These are phyloP conservation scores for Kwoniella dejecticola DNA, from an alignment of 768 basidiomycete genomes.

Conservation along the genomic window DNA sequence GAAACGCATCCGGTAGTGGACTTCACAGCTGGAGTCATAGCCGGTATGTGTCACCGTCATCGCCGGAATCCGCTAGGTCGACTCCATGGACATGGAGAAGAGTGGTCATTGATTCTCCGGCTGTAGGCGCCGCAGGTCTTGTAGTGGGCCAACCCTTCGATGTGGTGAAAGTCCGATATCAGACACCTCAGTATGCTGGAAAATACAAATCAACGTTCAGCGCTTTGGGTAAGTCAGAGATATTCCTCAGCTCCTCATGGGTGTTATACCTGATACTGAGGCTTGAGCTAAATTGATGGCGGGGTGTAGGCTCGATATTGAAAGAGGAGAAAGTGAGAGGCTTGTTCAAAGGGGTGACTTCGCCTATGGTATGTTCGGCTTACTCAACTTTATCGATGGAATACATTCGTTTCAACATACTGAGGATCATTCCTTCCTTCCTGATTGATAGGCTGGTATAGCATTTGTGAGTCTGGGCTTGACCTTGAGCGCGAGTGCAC, in stretches of 20 bases:
- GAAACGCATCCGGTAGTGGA: slow-evolving; percentile 64
- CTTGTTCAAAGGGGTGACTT: slow-evolving; percentile 59
- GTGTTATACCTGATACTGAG: too few species aligned
- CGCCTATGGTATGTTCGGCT: slow-evolving; percentile 68
- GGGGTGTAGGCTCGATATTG: slow-evolving; percentile 47
- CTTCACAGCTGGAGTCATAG: slow-evolving; percentile 75
- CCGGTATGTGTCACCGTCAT: slow-evolving; percentile 56
- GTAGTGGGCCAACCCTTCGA: slow-evolving; percentile 78
- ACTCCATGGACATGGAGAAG: neutral
- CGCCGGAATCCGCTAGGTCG: neutral
- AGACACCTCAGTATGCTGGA: slow-evolving; percentile 49
- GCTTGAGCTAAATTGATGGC: too few species aligned
- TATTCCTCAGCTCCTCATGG: too few species aligned
- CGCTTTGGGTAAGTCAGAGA: slow-evolving; percentile 48
- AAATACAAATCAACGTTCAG: slow-evolving; percentile 47
- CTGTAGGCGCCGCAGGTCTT: slow-evolving; percentile 65
- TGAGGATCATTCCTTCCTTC: too few species aligned
- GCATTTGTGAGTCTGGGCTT: slow-evolving; percentile 44
- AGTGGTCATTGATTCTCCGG: too few species aligned
- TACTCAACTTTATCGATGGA: neutral
- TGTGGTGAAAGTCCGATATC: slow-evolving; percentile 60
- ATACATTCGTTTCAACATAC: too few species aligned
- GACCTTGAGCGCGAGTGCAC: neutral
- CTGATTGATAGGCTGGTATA: slow-evolving; percentile 52
- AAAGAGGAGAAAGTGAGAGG: slow-evolving; percentile 52